Base-by-base conservation (phyloP, 2,329 filamentous ascomycete genomes). In the Penicillium sp. region DNA sequence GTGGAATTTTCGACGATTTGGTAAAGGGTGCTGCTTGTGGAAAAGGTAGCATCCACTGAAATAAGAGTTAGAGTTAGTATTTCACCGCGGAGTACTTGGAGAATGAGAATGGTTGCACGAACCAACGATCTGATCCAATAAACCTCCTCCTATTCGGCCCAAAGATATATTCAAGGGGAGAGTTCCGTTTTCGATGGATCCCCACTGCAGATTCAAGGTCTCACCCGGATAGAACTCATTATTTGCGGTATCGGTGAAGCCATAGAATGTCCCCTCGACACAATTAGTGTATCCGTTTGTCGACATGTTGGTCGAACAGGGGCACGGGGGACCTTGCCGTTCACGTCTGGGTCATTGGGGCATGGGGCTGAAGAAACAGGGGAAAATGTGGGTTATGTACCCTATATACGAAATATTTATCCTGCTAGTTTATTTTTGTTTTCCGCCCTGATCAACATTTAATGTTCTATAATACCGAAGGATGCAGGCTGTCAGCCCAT, bases 221-320 rank as follows among this genome's bases (percentile, higher is more conserved):
- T 52, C 29, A 33, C 50, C 50, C 11, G 50, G 50, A 14, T 45
- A 46, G 9, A 52, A 52, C 7, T 52, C 50, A 20, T 51, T 51
- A n/a, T 51, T 45, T 6, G 18, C 25, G 14, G 41, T 52, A 15
- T 52, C 33, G 15, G 27, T 40, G 31, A 52, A 41, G 7, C 50
- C 50, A 12, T 52, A 52, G 33, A 52, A 52, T 26, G 50, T 52
- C 0, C 50, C 50, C 8, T 18, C 22, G 7, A 40, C 22, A 20
- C 50, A 52, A n/a, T 52, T 23, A 22, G 29, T 46, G 29, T 52
- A 52, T 40, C 50, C 50, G 7, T 45, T 45, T 8, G 50, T 52
- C 15, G 50, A 52, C 50, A 52, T 52, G 40, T 14, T 42, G 47
- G 31, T 15, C 18, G 46, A 14, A 44, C 5, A 2, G 29, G 29